A percentile compares a stretch with the other conserved stretches of the same genome.
These are phyloP conservation scores for Cyberlindnera samutprakarnensis DNA, from an alignment of 805 yeast genomes.

Conservation along the genomic window DNA sequence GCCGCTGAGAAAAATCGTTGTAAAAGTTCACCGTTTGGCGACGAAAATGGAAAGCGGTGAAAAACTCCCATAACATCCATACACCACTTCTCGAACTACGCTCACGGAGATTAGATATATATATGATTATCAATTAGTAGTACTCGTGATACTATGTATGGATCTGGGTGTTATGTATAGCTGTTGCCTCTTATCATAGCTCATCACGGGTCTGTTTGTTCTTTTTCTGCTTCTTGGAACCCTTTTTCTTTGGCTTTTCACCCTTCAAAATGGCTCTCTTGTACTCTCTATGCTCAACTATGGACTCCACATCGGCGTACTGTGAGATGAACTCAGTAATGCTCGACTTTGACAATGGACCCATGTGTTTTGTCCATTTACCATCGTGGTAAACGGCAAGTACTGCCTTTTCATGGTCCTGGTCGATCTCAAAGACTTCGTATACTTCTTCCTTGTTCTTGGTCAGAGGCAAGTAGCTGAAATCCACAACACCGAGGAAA, in stretches of 20 bases:
- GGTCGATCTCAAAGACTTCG: constrained; percentile 11
- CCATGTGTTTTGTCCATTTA: constrained; percentile 21
- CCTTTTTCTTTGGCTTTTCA: constrained; percentile 15
- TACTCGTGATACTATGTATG: too few species aligned
- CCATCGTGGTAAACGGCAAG: constrained; percentile 8
- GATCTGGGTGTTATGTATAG: too few species aligned
- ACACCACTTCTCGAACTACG: too few species aligned
- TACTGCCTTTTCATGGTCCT: constrained; percentile 7
- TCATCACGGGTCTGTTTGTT: constrained; percentile 10
- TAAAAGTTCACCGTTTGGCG: too few species aligned
- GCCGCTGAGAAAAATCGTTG: too few species aligned
- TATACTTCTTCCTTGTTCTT: constrained; percentile 17
- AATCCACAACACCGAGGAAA: constrained; percentile 42
- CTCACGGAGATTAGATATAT: too few species aligned
- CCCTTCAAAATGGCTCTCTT: constrained; percentile 19
- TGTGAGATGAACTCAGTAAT: constrained; percentile 26
- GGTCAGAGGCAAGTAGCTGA: constrained; percentile 33
- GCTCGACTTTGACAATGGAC: constrained; percentile 24
- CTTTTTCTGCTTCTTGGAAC: constrained; percentile 2
- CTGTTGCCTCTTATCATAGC: too few species aligned
- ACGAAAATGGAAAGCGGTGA: too few species aligned
- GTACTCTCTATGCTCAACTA: constrained; percentile 6
- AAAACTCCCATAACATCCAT: too few species aligned
- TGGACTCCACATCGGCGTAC: constrained; percentile 20
- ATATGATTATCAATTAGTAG: too few species aligned